These are phyloP conservation scores for Sophora flavescens DNA, from an alignment of 306 rosid species.

Conservation along the genomic window DNA sequence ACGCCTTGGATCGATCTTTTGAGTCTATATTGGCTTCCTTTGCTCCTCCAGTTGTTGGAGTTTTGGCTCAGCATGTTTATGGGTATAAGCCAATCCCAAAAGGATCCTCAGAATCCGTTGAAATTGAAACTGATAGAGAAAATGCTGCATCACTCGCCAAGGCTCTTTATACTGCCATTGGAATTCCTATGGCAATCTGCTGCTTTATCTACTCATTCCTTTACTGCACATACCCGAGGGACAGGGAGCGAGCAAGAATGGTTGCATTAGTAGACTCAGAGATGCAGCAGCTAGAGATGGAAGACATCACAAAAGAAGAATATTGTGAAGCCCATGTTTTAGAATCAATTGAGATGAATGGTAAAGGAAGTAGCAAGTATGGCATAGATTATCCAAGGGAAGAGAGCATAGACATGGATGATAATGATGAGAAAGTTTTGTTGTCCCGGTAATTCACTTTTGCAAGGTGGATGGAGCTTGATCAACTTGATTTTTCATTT, in stretches of 20 bases:
- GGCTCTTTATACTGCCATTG: constrained; percentile 75
- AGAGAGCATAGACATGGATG: constrained; percentile 44
- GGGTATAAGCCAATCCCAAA: constrained; percentile 72
- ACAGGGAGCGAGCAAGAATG: constrained; percentile 81
- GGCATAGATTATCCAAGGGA: constrained; percentile 44
- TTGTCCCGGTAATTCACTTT: constrained; percentile 44
- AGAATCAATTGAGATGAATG: constrained; percentile 40
- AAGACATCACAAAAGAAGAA: constrained; percentile 40
- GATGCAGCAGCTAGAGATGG: constrained; percentile 58
- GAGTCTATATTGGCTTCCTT: constrained; percentile 78
- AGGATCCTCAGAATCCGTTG: constrained; percentile 62
- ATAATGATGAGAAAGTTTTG: constrained; percentile 57
- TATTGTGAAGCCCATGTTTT: constrained; percentile 37
- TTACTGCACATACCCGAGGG: constrained; percentile 80
- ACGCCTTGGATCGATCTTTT: constrained; percentile 81
- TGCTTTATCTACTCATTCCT: constrained; percentile 78
- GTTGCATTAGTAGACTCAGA: constrained; percentile 61
- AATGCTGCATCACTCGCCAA: constrained; percentile 84
- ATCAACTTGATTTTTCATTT: not conserved
- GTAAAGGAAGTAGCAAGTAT: constrained; percentile 38
- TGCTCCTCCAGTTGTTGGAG: constrained; percentile 87
- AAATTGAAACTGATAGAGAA: constrained; percentile 71
- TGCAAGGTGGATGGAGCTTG: not conserved
- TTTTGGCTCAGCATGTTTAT: constrained; percentile 73
- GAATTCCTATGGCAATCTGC: constrained; percentile 72